Base-by-base conservation (phyloP, 805 yeast genomes). In the Yamadazyma olivae region DNA sequence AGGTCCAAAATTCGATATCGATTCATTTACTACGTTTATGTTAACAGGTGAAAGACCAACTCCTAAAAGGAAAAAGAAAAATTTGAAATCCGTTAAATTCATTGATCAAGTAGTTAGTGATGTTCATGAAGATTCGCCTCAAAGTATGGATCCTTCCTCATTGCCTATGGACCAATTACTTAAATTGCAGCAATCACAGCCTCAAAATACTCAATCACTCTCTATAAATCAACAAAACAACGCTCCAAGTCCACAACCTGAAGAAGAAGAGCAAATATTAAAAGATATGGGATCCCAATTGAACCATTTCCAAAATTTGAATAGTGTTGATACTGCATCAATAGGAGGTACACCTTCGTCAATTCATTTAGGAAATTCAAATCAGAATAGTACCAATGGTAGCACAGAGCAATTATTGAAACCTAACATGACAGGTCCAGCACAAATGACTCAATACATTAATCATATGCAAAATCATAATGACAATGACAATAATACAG, bases 11-110 rank as follows among this genome's bases (percentile, higher is more conserved):
- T 70, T 87, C 18, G 96, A 90, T 53, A 66, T 90, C 46, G 96
- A 90, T 56, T 77, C 88, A 20, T 90, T 90, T 57, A 85, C 95
- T 13, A 81, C 83, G 44, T 79, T 90, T 50, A 70, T 88, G 49
- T 62, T 90, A 48, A 87, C 96, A 0, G 96, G 96, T 2, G 77
- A 81, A 45, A 63, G 85, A 25, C 87, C 87, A 17, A 66, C 57
- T 12, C 70, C 74, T 36, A 37, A 53, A 43, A 44, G 58, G 55
- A 62, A 55, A 50, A 63, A 64, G 36, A 63, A 64, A 24, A 62
- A 61, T 40, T 55, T 65, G 18, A 84, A 82, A 52, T 73, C 77
- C 36, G 93, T 85, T 29, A 81, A 82, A 48, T 85, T 85, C 51
- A 75, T 85, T 12, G 90, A 83, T 47, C 77, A 81, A 44, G 65